Evolutionary conservation across 352 stramenopile species (phyloP).

Genomic region (Pythium coloratum): DNA sequence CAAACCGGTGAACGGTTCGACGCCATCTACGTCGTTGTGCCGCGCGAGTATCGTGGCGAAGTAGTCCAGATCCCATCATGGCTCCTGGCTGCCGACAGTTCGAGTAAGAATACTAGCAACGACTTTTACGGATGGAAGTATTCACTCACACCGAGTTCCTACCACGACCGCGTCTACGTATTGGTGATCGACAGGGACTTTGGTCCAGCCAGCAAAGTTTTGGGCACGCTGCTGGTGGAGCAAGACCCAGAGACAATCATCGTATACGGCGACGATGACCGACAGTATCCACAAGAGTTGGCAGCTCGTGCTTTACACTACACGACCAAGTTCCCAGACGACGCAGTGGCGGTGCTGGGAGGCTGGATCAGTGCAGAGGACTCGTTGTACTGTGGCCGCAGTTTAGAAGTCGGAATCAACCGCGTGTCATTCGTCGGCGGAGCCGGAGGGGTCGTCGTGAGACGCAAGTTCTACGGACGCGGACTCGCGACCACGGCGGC

Average conservation of each 20-base stretch:
- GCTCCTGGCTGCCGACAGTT: constrained; percentile 28
- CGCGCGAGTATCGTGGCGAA: constrained; percentile 36
- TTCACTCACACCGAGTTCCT: constrained; percentile 35
- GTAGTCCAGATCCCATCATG: constrained; percentile 44
- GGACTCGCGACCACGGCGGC: constrained; percentile 32
- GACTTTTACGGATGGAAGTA: constrained; percentile 41
- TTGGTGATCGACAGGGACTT: constrained; percentile 54
- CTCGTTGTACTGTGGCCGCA: constrained; percentile 50
- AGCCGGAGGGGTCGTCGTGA: constrained; percentile 46
- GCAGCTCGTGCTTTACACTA: constrained; percentile 45
- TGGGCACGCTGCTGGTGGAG: constrained; percentile 49
- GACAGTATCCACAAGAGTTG: constrained; percentile 39
- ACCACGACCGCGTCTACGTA: constrained; percentile 35
- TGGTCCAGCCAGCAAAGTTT: constrained; percentile 53
- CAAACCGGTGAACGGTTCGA: constrained; percentile 48
- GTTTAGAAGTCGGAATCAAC: constrained; percentile 47
- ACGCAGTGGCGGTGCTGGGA: constrained; percentile 48
- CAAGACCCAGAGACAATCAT: constrained; percentile 61
- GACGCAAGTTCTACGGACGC: constrained; percentile 49
- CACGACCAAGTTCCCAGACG: constrained; percentile 44
- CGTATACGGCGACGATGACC: constrained; percentile 59
- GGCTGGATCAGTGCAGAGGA: constrained; percentile 55
- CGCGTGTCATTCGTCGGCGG: constrained; percentile 57
- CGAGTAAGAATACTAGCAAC: constrained; percentile 15
- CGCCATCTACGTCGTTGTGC: constrained; percentile 49